Evolutionary conservation across 768 basidiomycete genomes (phyloP).

Genomic region (Pleurotus platypus): DNA sequence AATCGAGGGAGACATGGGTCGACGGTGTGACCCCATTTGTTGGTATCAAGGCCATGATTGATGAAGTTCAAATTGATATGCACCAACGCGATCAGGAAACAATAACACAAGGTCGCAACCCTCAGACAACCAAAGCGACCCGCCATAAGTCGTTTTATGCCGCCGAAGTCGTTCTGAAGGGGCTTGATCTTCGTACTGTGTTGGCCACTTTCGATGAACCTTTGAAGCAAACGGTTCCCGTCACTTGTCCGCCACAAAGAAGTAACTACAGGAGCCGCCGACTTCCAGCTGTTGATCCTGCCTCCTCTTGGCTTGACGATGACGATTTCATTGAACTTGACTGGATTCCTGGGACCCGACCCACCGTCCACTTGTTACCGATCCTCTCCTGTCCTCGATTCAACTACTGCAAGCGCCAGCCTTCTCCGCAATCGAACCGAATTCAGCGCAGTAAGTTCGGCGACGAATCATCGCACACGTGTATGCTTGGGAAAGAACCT

Average conservation of each 20-base stretch:
- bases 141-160: conserved; percentile 85
- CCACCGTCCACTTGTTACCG: conserved; percentile 66
- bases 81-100: conserved; percentile 90
- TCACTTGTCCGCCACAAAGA: conserved; percentile 40
- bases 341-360: conserved; percentile 48
- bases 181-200: conserved; percentile 73
- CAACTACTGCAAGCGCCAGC: conserved; percentile 70
- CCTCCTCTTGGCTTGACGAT: conserved; percentile 67
- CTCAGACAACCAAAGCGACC: conserved; percentile 54
- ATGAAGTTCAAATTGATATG: conserved; percentile 82
- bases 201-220: conserved; percentile 76
- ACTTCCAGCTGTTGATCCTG: conserved; percentile 37
- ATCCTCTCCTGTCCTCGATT: conserved; percentile 79
- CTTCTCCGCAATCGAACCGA: conserved; percentile 34
- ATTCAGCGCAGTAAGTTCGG: conserved; percentile 76
- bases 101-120: conserved; percentile 49
- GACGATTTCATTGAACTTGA: conserved; percentile 84
- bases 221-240: conserved; percentile 54
- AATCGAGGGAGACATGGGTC: conserved; percentile 73
- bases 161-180: conserved; percentile 77
- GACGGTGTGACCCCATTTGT: conserved; percentile 77
- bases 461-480: conserved; percentile 76
- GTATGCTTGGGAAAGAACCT: conserved; percentile 69
- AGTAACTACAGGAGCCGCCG: conserved; percentile 47
- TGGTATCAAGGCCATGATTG: conserved; percentile 81